These are phyloP conservation scores for Solanum clarkiae DNA, from an alignment of 257 asterid species.

Conservation along the genomic window DNA sequence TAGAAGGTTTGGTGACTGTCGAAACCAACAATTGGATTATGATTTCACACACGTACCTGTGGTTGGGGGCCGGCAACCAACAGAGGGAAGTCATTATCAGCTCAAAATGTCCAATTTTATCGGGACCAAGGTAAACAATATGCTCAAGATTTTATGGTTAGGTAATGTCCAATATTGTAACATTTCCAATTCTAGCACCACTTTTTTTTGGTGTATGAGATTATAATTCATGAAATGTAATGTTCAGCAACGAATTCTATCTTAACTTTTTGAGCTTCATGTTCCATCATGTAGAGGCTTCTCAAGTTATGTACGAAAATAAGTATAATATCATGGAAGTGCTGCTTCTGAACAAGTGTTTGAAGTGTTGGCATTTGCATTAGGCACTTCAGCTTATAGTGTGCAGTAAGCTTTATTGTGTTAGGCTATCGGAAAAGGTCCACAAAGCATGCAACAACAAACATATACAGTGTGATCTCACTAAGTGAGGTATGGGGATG, in stretches of 20 bases:
- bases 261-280: too few relatives aligned
- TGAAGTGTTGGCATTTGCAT: not conserved
- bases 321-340: too few relatives aligned
- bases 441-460: not conserved
- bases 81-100: not conserved
- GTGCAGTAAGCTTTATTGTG: not conserved
- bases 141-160: not conserved
- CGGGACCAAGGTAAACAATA: not conserved
- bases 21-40: not conserved
- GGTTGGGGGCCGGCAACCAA: not conserved
- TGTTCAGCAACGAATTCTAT: too few relatives aligned
- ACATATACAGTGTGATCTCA: not conserved
- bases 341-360: not conserved
- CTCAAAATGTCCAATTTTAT: not conserved
- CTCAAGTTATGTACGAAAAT: too few relatives aligned
- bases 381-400: not conserved
- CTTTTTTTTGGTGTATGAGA: not conserved
- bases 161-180: not conserved
- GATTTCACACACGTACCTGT: not conserved
- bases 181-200: not conserved
- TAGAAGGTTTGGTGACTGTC: not conserved
- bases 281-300: too few relatives aligned
- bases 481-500: not conserved
- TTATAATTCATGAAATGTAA: too few relatives aligned
- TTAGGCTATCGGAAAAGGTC: not conserved